Evolutionary conservation across 225 moss, liverwort and hornwort species (phyloP), one percentile per base, ranked within the genome.

Genomic region (Physcomitrium patens): DNA sequence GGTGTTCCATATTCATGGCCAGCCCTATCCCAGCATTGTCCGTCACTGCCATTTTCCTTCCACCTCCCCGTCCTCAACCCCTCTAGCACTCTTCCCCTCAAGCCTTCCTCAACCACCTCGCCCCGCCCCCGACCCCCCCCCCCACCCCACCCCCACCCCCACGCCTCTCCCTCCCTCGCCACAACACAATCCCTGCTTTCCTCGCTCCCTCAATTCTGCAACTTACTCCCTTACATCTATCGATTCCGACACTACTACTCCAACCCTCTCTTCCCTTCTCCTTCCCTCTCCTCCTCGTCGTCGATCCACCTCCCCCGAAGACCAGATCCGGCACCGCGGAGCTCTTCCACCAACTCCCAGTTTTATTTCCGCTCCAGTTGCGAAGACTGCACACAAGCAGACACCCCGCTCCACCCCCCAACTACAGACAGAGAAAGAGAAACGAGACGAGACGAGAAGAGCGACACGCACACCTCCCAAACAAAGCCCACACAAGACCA

Each of bases 21-120:
- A 93, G 81, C 60, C 89, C 87, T 78, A 91, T 77, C 68, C 91
- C 91, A 69, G 93, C 96, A 93, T 94, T 94, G 91, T 94, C 94
- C 68, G 86, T 91, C 77, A 92, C 94, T 48, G 91, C 91, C 96
- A 96, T 94, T 16, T 24, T 56, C 76, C 22, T 43, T 66, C 55
- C 56, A 65, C 69, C 49, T 24, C 24, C 1, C 24, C 24, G 24
- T 24, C 24, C 24, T 24, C 24, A 24, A 24, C 24, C 24, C 24
- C 24, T 24, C 1, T 24, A 24, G 24, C 24, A 1, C 24, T 24
- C 24, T 24, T 24, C 24, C 24, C 24, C 24, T 24, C 24, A 1
- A 1, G 24, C 1, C 24, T 24, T 24, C 24, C 24, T n/a, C n/a
- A n/a, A n/a, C n/a, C n/a, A n/a, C n/a, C n/a, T n/a, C 1, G 1